These are phyloP conservation scores for Blastomyces percursus DNA, from an alignment of 2,329 filamentous ascomycete genomes.

Conservation along the genomic window DNA sequence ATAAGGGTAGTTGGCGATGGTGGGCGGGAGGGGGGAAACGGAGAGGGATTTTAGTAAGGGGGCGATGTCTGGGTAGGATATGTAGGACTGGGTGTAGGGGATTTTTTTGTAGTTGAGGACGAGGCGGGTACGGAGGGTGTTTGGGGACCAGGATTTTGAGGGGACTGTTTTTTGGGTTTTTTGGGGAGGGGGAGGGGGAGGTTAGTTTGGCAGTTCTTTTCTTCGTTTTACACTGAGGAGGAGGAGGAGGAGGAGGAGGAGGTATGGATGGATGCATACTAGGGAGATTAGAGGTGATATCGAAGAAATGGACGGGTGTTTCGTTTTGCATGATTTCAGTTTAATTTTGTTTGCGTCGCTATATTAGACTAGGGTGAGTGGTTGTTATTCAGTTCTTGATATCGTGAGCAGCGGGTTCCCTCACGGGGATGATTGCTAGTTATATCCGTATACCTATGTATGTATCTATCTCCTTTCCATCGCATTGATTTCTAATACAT, in stretches of 20 bases:
- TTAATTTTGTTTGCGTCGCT: neutral
- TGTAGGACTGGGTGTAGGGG: conserved; percentile 31
- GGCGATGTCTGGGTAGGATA: conserved; percentile 33
- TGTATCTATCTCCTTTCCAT: neutral
- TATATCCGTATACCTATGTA: too few species aligned
- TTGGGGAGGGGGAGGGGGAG: neutral
- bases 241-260: neutral
- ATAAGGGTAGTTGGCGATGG: conserved; percentile 17
- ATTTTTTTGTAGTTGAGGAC: conserved; percentile 34
- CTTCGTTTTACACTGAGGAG: neutral
- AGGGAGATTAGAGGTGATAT: conserved; percentile 10
- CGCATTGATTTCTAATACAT: neutral
- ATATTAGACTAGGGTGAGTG: too few species aligned
- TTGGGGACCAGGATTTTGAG: conserved; percentile 21
- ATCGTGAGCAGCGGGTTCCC: too few species aligned
- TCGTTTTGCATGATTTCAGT: neutral
- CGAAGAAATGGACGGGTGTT: conserved; percentile 11
- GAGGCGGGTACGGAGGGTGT: conserved; percentile 32
- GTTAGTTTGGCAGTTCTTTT: neutral
- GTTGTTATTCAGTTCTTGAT: too few species aligned
- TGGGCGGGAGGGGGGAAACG: conserved; percentile 9
- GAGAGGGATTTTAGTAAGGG: conserved; percentile 23
- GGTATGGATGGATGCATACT: neutral
- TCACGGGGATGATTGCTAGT: too few species aligned
- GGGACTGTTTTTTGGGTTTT: conserved; percentile 3